phyloP scores from a whole-genome alignment of 306 rosid genomes.

The Quercus berberidifolia region DNA sequence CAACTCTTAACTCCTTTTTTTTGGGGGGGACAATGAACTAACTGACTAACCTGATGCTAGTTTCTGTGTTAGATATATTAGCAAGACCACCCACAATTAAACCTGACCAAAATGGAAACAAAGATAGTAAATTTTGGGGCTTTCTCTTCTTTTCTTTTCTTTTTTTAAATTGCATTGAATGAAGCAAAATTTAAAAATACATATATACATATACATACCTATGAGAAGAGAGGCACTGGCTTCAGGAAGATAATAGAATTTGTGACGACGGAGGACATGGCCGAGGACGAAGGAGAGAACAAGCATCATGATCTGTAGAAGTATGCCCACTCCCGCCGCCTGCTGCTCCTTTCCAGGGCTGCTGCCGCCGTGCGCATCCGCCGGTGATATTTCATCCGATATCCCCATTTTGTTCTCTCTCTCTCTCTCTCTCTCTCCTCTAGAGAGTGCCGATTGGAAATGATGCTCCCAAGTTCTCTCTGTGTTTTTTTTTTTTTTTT shows the following conservation, averaged over 20 bases:
- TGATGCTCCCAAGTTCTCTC: no score
- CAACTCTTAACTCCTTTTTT: not conserved
- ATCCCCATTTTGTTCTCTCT: conserved; percentile 33
- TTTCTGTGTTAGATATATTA: conserved; percentile 84
- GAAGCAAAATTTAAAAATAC: no score
- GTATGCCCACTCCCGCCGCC: conserved; percentile 99
- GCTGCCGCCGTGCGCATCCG: conserved; percentile 40
- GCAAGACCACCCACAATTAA: conserved; percentile 92
- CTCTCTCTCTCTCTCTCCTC: no score
- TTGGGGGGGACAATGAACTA: no score
- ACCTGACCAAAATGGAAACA: conserved; percentile 36
- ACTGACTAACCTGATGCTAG: conserved; percentile 58
- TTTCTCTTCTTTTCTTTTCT: no score
- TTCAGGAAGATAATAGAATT: conserved; percentile 83
- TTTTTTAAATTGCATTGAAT: no score
- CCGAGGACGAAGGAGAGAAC: conserved; percentile 95
- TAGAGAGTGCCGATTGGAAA: no score
- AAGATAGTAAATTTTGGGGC: no score
- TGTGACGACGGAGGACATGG: conserved; percentile 95
- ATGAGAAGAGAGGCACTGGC: conserved; percentile 99
- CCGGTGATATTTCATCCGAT: conserved; percentile 74
- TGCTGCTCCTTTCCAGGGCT: conserved; percentile 91
- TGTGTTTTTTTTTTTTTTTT: no score
- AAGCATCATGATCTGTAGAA: conserved; percentile 99
- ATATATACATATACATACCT: conserved; percentile 30